Conservation (phyloP, 176 grass and related monocot species). For the Neostapfia colusana region DNA sequence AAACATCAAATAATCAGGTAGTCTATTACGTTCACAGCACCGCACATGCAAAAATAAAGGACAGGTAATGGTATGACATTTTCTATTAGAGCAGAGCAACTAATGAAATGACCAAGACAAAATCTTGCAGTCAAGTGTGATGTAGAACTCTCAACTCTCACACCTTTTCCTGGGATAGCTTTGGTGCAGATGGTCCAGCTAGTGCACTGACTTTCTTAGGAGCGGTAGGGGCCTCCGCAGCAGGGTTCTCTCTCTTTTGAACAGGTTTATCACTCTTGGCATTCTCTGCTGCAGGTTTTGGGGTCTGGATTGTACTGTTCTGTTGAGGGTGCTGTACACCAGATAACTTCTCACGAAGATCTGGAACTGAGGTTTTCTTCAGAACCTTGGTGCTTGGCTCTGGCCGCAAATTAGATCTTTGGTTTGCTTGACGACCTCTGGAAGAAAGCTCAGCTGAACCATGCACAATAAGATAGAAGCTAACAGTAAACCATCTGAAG, state of each 20-base stretch:
- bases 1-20: conserved; percentile 18
- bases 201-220: conserved; percentile 39
- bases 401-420: conserved; percentile 40
- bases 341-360: conserved; percentile 61
- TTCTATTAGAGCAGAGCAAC: conserved; percentile 18
- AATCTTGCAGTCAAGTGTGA: conserved; percentile 7
- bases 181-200: conserved; percentile 43
- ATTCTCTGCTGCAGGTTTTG: conserved; percentile 37
- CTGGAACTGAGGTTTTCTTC: conserved; percentile 44
- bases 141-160: conserved; percentile 6
- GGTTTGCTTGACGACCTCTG: conserved; percentile 39
- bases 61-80: neutral
- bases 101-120: neutral
- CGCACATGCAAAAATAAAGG: conserved; percentile 1
- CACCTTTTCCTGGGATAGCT: conserved; percentile 56
- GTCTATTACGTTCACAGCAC: conserved; percentile 1
- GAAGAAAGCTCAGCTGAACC: conserved; percentile 46
- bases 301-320: conserved; percentile 33
- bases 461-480: conserved; percentile 33
- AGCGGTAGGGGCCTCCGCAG: neutral
- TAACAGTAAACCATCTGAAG: conserved; percentile 22
- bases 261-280: conserved; percentile 28
- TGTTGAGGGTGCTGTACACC: conserved; percentile 48
- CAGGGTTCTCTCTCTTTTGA: conserved; percentile 34
- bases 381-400: conserved; percentile 27